Conservation (phyloP, 768 basidiomycete species). For the Dacryopinax primogenitus region DNA sequence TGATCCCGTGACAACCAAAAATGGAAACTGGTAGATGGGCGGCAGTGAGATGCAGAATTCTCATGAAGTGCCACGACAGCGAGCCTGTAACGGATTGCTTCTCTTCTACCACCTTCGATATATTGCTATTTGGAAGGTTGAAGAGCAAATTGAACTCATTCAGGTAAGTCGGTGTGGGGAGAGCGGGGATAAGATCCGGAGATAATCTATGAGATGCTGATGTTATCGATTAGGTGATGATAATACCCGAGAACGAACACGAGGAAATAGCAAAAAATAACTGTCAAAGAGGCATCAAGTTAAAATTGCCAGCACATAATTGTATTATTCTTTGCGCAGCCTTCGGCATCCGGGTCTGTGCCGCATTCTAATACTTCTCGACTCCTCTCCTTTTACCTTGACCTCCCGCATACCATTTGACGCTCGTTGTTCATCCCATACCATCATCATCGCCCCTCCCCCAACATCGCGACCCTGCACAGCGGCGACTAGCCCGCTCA, state of each 20-base stretch:
- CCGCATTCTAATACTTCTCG: neutral
- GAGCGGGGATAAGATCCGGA: too few relatives aligned
- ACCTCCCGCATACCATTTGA: slow-evolving; percentile 1
- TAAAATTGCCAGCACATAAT: slow-evolving; percentile 9
- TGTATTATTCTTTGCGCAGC: neutral
- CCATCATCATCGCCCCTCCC: slow-evolving; percentile 2
- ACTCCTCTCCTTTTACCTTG: neutral
- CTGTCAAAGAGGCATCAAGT: too few relatives aligned
- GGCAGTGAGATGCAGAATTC: neutral
- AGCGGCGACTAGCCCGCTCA: neutral
- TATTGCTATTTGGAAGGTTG: too few relatives aligned
- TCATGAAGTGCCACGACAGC: too few relatives aligned
- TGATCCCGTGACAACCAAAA: neutral
- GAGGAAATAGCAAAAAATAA: neutral
- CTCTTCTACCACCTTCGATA: too few relatives aligned
- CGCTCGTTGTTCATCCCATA: neutral
- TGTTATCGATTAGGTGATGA: neutral
- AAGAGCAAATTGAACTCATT: too few relatives aligned
- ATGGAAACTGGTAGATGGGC: neutral
- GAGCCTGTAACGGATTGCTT: too few relatives aligned
- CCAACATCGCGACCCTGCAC: neutral
- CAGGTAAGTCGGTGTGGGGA: too few relatives aligned
- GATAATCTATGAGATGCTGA: too few relatives aligned
- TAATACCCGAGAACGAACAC: neutral
- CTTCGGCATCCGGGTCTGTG: neutral